phyloP scores from a whole-genome alignment of 306 rosid genomes.

The Vicia villosa region DNA sequence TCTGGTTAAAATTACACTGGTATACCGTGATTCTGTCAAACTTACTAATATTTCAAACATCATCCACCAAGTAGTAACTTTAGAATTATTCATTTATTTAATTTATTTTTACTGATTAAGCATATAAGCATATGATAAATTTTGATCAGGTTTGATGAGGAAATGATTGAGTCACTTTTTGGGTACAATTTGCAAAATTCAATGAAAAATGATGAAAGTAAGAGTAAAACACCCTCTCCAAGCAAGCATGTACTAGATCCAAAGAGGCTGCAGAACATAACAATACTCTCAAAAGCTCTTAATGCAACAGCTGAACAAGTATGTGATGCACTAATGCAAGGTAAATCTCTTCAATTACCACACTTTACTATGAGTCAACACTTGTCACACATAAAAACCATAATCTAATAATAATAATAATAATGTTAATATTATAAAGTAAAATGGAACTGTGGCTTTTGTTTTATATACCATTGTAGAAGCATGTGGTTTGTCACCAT shows the following conservation, averaged over 20 bases:
- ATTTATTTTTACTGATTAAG: background rate
- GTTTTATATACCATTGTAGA: no score
- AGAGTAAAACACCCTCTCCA: conserved; percentile 91
- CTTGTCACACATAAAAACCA: conserved; percentile 19
- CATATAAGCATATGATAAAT: conserved; percentile 26
- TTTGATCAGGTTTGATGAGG: conserved; percentile 84
- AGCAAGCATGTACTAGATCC: conserved; percentile 94
- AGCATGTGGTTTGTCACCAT: conserved; percentile 34
- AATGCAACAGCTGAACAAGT: conserved; percentile 73
- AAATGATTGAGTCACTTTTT: conserved; percentile 97
- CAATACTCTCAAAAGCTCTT: conserved; percentile 89
- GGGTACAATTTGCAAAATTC: conserved; percentile 84
- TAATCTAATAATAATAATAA: conserved; percentile 1
- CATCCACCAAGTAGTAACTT: no score
- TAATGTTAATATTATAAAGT: background rate
- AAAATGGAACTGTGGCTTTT: conserved; percentile 25
- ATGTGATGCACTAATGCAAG: conserved; percentile 81
- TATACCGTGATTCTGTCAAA: background rate
- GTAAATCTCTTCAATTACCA: conserved; percentile 40
- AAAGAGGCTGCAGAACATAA: conserved; percentile 92
- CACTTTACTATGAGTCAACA: background rate
- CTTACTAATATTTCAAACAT: background rate
- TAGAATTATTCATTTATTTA: background rate
- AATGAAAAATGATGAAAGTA: conserved; percentile 74
- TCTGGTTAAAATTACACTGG: no score